Evolutionary conservation across 345 rosid genomes (phyloP).

Genomic region (Dipteronia dyeriana): DNA sequence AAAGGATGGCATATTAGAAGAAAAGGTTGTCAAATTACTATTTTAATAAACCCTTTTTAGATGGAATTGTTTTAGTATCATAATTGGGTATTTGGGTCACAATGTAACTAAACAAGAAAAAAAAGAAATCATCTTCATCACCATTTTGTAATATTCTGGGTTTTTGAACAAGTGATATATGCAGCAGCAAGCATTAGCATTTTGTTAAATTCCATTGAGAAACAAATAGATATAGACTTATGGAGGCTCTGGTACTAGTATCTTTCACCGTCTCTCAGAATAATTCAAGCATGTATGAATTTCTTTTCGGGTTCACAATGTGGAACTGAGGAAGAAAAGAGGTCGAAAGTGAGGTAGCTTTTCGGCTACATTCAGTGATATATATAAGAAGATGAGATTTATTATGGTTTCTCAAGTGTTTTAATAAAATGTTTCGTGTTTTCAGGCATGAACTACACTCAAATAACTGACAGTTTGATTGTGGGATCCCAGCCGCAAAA

Average conservation of each 20-base stretch:
- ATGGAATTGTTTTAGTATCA: neutral
- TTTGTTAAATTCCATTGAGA: neutral
- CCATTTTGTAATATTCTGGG: no score
- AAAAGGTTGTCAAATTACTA: conserved; percentile 13
- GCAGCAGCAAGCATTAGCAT: neutral
- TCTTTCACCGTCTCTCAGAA: neutral
- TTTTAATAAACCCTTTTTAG: conserved; percentile 2
- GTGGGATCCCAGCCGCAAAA: conserved; percentile 96
- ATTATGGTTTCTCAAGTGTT: neutral
- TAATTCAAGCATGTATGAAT: no score
- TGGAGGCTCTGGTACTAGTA: neutral
- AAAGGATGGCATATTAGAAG: neutral
- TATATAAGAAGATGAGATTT: neutral
- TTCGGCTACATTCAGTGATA: neutral
- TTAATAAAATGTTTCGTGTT: conserved; percentile 26
- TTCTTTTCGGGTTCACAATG: neutral
- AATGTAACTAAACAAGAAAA: neutral
- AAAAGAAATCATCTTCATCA: neutral
- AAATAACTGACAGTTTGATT: conserved; percentile 69
- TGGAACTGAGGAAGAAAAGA: no score
- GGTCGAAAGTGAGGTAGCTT: neutral
- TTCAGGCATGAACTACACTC: conserved; percentile 89
- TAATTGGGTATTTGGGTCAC: no score
- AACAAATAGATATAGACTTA: neutral
- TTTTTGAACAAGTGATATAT: neutral